These are phyloP conservation scores for Quercus lobata DNA, from an alignment of 331 rosid species.

Conservation along the genomic window DNA sequence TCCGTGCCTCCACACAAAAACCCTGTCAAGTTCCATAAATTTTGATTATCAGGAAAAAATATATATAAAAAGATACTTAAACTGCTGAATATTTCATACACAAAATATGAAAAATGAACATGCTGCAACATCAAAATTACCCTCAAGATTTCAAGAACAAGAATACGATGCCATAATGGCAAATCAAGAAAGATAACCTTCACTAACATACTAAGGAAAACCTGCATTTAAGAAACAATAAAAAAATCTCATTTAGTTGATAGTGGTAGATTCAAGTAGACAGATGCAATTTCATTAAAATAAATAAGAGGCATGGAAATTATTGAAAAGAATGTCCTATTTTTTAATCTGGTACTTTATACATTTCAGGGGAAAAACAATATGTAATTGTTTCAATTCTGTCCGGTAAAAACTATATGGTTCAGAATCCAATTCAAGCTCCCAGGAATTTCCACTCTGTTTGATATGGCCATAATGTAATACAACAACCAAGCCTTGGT, in stretches of 20 bases:
- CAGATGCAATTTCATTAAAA: neutral
- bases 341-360: neutral
- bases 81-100: conserved; percentile 18
- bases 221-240: conserved; percentile 47
- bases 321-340: neutral
- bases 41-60: conserved; percentile 16
- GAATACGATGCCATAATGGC: conserved; percentile 99
- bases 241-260: neutral
- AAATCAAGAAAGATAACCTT: conserved; percentile 91
- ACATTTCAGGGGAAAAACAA: neutral
- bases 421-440: neutral
- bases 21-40: conserved; percentile 58
- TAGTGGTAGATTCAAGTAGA: conserved; percentile 1
- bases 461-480: neutral
- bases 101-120: conserved; percentile 1
- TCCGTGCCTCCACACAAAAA: conserved; percentile 91
- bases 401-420: neutral
- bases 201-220: conserved; percentile 95
- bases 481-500: neutral
- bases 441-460: neutral
- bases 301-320: neutral
- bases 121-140: conserved; percentile 41
- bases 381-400: neutral
- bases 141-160: conserved; percentile 97
- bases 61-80: neutral